phyloP scores from a whole-genome alignment of 345 rosid genomes.

The Bruguiera parviflora region DNA sequence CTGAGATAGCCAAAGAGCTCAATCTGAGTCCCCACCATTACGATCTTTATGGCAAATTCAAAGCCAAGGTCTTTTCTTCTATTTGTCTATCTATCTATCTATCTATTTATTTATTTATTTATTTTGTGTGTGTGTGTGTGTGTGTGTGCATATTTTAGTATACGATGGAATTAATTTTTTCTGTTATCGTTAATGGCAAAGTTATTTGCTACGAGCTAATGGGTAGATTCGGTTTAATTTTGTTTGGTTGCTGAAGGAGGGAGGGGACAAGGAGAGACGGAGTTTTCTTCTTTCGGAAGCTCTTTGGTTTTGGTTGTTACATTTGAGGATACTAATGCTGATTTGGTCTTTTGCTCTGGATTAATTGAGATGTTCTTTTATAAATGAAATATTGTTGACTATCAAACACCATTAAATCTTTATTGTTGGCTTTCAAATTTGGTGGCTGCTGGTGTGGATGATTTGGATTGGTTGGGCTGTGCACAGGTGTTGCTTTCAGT shows the following conservation, averaged over 20 bases:
- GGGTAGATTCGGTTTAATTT: neutral
- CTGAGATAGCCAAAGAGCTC: constrained; percentile 78
- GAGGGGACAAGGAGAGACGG: neutral
- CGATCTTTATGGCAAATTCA: constrained; percentile 92
- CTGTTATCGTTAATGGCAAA: no score
- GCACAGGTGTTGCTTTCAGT: constrained; percentile 70
- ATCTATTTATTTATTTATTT: no score
- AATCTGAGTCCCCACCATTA: constrained; percentile 63
- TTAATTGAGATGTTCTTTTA: no score
- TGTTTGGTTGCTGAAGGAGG: neutral
- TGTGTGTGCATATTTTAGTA: neutral
- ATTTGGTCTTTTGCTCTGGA: no score
- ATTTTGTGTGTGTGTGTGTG: neutral
- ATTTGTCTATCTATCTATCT: neutral
- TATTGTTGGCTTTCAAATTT: no score
- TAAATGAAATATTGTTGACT: no score
- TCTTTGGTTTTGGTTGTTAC: neutral
- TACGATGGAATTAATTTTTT: no score
- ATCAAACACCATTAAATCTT: no score
- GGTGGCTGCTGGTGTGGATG: neutral
- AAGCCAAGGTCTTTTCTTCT: constrained; percentile 71
- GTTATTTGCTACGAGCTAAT: neutral
- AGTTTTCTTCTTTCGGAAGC: neutral
- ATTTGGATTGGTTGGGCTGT: neutral
- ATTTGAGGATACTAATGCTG: no score